These are phyloP conservation scores for Ananas comosus DNA, from an alignment of 176 grass and related monocot genomes.

Conservation along the genomic window DNA sequence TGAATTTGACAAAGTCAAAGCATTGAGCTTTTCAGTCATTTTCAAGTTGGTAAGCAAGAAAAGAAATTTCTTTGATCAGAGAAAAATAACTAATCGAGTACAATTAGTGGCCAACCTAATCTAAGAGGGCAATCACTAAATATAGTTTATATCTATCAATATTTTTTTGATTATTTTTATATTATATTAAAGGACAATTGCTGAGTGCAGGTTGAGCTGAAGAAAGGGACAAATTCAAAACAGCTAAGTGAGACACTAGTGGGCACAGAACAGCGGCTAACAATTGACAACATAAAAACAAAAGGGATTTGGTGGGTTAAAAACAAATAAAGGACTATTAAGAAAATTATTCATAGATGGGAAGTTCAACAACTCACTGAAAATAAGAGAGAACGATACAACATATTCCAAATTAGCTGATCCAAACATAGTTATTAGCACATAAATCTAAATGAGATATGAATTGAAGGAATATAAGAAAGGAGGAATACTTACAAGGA, in stretches of 20 bases:
- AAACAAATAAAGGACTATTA: neutral
- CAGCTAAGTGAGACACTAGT: neutral
- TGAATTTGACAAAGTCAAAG: too few relatives aligned
- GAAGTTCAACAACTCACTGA: neutral
- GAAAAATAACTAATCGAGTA: neutral
- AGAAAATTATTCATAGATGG: too few relatives aligned
- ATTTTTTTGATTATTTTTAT: neutral
- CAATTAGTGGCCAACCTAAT: neutral
- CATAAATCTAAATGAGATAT: neutral
- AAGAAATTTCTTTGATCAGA: too few relatives aligned
- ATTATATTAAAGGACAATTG: constrained; percentile 2
- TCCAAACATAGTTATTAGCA: neutral
- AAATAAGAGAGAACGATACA: neutral
- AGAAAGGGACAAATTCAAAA: neutral
- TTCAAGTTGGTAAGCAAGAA: too few relatives aligned
- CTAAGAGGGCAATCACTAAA: constrained; percentile 1
- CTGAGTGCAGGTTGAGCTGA: neutral
- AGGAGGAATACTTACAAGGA: constrained; percentile 55
- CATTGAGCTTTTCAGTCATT: too few relatives aligned
- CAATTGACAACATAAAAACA: too few relatives aligned
- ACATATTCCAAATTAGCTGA: neutral
- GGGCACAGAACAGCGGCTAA: too few relatives aligned
- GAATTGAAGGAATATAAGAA: constrained; percentile 2
- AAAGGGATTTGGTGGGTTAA: neutral
- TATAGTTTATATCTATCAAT: neutral